A percentile compares a stretch with the other conserved stretches of the same genome.
Conservation (phyloP, 2,329 filamentous ascomycete species). For the Amphichorda felina region DNA sequence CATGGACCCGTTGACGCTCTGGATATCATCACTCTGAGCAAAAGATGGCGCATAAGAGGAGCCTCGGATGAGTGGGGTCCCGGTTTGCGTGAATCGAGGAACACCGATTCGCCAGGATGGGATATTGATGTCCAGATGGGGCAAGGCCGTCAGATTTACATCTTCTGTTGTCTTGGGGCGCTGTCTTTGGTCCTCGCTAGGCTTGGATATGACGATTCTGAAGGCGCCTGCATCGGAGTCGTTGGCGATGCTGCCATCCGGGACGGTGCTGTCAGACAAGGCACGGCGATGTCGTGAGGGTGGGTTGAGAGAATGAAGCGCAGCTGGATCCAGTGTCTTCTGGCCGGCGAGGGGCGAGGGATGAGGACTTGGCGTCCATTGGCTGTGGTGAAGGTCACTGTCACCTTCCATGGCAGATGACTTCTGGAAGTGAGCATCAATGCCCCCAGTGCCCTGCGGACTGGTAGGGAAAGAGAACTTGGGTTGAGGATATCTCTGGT, state of each 20-base stretch:
- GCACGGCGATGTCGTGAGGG: slow-evolving; percentile 42
- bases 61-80: slow-evolving; percentile 65
- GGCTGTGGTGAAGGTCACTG: slow-evolving; percentile 15
- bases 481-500: slow-evolving; percentile 50
- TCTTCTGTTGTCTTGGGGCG: slow-evolving; percentile 54
- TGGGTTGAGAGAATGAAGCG: slow-evolving; percentile 5
- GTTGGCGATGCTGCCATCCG: slow-evolving; percentile 43
- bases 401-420: slow-evolving; percentile 9
- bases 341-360: slow-evolving; percentile 18
- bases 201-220: slow-evolving; percentile 69
- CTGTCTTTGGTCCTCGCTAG: slow-evolving; percentile 37
- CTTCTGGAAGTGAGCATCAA: slow-evolving; percentile 30
- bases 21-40: slow-evolving; percentile 56
- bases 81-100: slow-evolving; percentile 65
- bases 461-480: slow-evolving; percentile 49
- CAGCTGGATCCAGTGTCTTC: background rate
- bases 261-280: slow-evolving; percentile 66
- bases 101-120: slow-evolving; percentile 77
- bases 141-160: slow-evolving; percentile 28
- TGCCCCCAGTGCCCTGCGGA: slow-evolving; percentile 44
- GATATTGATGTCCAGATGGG: slow-evolving; percentile 61
- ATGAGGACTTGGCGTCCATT: slow-evolving; percentile 31
- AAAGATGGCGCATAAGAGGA: slow-evolving; percentile 73
- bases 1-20: background rate
- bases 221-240: slow-evolving; percentile 56